Percentiles rank a stretch among this genome's conserved stretches.
Evolutionary conservation across 1,139 yeast genomes (phyloP).

Genomic region (Yamadazyma aaseri): DNA sequence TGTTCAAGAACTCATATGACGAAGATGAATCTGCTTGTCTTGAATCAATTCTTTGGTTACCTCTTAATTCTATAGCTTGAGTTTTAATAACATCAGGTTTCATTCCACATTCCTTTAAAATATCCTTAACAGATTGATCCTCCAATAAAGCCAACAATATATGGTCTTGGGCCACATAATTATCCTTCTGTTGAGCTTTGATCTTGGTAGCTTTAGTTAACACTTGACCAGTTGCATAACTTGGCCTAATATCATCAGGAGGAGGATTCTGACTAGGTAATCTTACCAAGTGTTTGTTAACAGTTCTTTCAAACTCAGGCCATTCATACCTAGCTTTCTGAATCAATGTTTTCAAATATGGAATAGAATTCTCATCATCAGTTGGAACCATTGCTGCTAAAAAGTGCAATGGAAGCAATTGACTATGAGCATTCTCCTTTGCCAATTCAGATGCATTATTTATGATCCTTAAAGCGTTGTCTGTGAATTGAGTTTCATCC

Average conservation of each 20-base stretch:
- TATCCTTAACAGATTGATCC: slow-evolving; percentile 64
- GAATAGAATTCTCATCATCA: slow-evolving; percentile 65
- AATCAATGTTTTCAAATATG: slow-evolving; percentile 78
- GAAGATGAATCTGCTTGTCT: slow-evolving; percentile 91
- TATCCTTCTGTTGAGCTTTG: slow-evolving; percentile 85
- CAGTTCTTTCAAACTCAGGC: slow-evolving; percentile 72
- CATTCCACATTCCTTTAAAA: slow-evolving; percentile 74
- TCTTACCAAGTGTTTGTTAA: slow-evolving; percentile 78
- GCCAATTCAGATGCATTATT: slow-evolving; percentile 81
- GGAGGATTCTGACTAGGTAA: slow-evolving; percentile 89
- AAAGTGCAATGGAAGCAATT: slow-evolving; percentile 80
- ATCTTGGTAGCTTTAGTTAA: slow-evolving; percentile 69
- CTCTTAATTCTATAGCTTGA: slow-evolving; percentile 84
- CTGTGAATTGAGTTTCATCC: slow-evolving; percentile 83
- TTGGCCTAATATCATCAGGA: slow-evolving; percentile 69
- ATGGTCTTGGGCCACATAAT: slow-evolving; percentile 93
- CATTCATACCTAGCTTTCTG: slow-evolving; percentile 91
- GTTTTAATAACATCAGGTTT: slow-evolving; percentile 71
- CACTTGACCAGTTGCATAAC: slow-evolving; percentile 69
- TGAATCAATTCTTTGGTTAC: slow-evolving; percentile 88
- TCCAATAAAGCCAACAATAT: slow-evolving; percentile 80
- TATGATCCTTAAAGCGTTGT: slow-evolving; percentile 82
- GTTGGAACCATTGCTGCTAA: slow-evolving; percentile 88
- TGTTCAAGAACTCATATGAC: slow-evolving; percentile 76
- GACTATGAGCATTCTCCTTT: slow-evolving; percentile 78